A percentile compares a stretch with the other conserved stretches of the same genome.
phyloP scores from a whole-genome alignment of 108 stramenopile species.

The Aurantiochytrium sp. region DNA sequence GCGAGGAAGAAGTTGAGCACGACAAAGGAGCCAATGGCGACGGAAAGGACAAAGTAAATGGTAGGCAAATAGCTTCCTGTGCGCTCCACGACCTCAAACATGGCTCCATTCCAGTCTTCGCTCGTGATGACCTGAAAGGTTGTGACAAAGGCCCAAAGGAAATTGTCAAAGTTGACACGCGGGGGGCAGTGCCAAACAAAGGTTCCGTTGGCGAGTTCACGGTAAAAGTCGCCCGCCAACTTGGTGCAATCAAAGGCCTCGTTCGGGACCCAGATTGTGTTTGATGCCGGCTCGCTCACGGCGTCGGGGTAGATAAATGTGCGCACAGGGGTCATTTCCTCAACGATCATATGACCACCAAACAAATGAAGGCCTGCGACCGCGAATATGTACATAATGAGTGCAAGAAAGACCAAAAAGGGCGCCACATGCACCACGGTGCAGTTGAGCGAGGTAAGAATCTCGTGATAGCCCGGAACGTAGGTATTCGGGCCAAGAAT shows the following conservation, averaged over 20 bases:
- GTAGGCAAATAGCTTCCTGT: neutral
- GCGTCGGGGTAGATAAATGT: neutral
- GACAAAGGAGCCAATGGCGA: neutral
- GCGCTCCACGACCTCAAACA: neutral
- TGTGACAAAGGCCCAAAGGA: neutral
- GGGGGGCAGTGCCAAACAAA: neutral
- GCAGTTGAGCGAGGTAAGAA: neutral
- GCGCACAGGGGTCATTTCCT: neutral
- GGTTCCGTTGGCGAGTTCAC: neutral
- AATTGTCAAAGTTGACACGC: neutral
- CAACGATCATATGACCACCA: neutral
- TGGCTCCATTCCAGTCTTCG: neutral
- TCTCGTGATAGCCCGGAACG: neutral
- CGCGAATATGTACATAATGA: neutral
- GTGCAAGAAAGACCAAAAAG: neutral
- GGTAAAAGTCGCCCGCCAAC: neutral
- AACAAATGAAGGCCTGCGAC: neutral
- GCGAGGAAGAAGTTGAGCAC: neutral
- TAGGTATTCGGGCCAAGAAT: neutral
- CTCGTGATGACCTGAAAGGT: neutral
- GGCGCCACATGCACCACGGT: neutral
- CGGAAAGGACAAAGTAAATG: neutral
- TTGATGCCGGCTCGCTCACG: neutral
- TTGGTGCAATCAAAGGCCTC: neutral
- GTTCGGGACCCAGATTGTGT: neutral